phyloP scores from a whole-genome alignment of 2,329 filamentous ascomycete species.

The Diplodia sapinea region DNA sequence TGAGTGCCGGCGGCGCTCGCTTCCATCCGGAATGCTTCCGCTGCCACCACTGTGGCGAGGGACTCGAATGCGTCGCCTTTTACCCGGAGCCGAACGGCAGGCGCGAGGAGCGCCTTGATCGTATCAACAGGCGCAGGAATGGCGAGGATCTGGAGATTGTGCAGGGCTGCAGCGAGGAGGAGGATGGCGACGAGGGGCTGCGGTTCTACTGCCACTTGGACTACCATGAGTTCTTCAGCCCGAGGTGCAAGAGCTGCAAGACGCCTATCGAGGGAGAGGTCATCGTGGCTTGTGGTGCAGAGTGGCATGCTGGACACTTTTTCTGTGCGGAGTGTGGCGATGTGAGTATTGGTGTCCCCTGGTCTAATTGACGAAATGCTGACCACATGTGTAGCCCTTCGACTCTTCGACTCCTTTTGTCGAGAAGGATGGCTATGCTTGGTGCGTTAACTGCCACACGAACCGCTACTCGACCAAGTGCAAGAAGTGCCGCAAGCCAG shows the following conservation, averaged over 20 bases:
- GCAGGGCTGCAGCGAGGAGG: constrained; percentile 57
- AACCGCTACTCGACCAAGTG: constrained; percentile 91
- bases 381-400: constrained; percentile 56
- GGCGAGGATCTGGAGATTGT: constrained; percentile 62
- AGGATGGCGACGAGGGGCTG: constrained; percentile 71
- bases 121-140: constrained; percentile 68
- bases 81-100: constrained; percentile 84
- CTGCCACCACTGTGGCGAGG: constrained; percentile 85
- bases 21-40: constrained; percentile 95
- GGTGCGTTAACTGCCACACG: constrained; percentile 93
- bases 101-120: constrained; percentile 72
- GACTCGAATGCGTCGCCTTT: constrained; percentile 93
- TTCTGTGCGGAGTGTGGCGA: constrained; percentile 99
- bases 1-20: constrained; percentile 78
- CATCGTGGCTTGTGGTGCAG: constrained; percentile 88
- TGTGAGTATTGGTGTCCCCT: constrained; percentile 43
- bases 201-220: constrained; percentile 98
- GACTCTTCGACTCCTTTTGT: constrained; percentile 76
- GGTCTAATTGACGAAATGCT: constrained; percentile 15
- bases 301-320: constrained; percentile 98
- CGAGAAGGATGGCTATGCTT: constrained; percentile 96
- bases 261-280: constrained; percentile 97
- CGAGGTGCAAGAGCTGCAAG: constrained; percentile 92
- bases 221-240: constrained; percentile 93
- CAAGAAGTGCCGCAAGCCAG: constrained; percentile 79